Base-by-base conservation (phyloP, 331 rosid genomes). In the Arachis monticola region DNA sequence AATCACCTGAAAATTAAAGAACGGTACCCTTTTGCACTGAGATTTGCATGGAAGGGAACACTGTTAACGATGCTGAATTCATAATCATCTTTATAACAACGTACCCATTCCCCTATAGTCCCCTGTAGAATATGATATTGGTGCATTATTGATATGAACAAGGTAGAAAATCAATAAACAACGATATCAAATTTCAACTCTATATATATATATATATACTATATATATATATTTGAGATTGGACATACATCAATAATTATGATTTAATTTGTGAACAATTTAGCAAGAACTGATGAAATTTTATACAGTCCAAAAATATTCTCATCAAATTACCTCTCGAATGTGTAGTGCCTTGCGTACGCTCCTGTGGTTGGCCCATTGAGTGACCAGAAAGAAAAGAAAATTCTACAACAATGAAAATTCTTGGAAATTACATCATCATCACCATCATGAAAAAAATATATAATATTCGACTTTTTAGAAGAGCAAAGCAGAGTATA, bases 1-100 rank as follows among this genome's bases (percentile, higher is more conserved):
- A 3, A 32, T 64, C 13, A 83, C 87, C 87, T 86, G 69, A 77
- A 86, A 74, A 80, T 77, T 52, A 86, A 66, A 14, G 85, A 80
- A 41, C 80, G 83, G 5, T 77, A 86, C 13, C 87, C 89, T 58
- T 75, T 80, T 11, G 44, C 58, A 72, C 87, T 78, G 2, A 83
- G 77, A 35, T 77, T 80, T 35, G 22, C 58, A 68, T 86, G 89
- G 72, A 70, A 77, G 7, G 11, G 44, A 45, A 80, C 55, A 38
- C 63, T 67, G 59, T 77, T 62, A 1, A 3, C 2, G 47, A 77
- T 42, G 0, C 71, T 45, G 0, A 0, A 0, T 4, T 38, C 56
- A 17, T 27, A 77, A 31, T 71, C 14, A 14, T 0, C 0, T 2
- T 0, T 6, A 4, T 10, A 47, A 73, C 87, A 86, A 2, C 82